phyloP scores from a whole-genome alignment of 805 yeast species.

The Nakazawaea populi region DNA sequence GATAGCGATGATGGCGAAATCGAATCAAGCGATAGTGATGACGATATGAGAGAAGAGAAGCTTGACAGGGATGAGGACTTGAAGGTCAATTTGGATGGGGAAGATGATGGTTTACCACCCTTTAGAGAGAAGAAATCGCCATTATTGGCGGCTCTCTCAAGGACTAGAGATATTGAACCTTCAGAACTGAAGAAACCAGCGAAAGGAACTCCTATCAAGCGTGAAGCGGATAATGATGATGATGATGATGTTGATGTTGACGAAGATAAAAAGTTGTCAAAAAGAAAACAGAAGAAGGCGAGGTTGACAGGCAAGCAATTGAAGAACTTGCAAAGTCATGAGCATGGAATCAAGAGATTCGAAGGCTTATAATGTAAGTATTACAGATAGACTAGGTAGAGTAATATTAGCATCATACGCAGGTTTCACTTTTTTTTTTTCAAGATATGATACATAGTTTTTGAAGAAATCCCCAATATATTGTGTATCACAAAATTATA shows the following conservation, averaged over 20 bases:
- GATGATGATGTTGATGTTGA: conserved; percentile 8
- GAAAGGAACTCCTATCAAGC: no score
- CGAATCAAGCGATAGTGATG: conserved; percentile 12
- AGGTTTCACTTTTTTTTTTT: no score
- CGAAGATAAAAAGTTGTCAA: conserved; percentile 11
- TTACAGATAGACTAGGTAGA: no score
- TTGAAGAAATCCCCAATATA: no score
- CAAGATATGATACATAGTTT: no score
- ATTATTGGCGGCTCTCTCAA: background rate
- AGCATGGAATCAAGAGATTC: conserved; percentile 60
- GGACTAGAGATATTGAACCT: background rate
- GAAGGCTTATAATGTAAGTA: conserved; percentile 23
- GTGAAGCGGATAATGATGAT: conserved; percentile 18
- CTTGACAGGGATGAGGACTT: background rate
- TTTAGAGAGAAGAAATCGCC: conserved; percentile 5
- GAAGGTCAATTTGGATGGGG: background rate
- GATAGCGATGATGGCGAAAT: conserved; percentile 14
- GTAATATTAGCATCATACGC: no score
- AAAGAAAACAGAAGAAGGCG: conserved; percentile 26
- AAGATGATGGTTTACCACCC: conserved; percentile 4
- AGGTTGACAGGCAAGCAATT: conserved; percentile 38
- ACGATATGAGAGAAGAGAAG: no score
- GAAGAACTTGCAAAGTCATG: conserved; percentile 42
- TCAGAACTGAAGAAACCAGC: no score
- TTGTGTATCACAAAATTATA: no score